Conservation (phyloP, 208 protist species). For the Trypanosoma conorhini region DNA sequence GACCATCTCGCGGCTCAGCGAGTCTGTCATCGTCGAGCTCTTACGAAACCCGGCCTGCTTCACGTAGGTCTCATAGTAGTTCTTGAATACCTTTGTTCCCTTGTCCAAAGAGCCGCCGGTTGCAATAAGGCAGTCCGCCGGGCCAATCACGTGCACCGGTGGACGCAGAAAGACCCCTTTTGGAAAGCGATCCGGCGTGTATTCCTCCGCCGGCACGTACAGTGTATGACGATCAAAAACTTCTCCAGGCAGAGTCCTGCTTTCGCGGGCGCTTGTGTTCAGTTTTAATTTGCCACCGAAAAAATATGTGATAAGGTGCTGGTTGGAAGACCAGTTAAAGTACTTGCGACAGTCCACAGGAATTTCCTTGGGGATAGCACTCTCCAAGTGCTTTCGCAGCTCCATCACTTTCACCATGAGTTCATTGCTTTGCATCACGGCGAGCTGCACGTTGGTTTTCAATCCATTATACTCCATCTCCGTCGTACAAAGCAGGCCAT, state of each 20-base stretch:
- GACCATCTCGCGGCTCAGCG: conserved; percentile 62
- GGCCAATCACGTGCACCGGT: conserved; percentile 76
- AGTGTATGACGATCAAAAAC: conserved; percentile 81
- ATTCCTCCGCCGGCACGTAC: conserved; percentile 46
- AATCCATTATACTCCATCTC: conserved; percentile 95
- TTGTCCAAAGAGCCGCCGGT: conserved; percentile 71
- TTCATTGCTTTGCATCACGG: conserved; percentile 75
- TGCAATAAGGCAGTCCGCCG: conserved; percentile 84
- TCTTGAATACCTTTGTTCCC: conserved; percentile 84
- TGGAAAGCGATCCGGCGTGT: conserved; percentile 46
- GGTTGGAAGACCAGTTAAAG: conserved; percentile 94
- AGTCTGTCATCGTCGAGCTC: conserved; percentile 80
- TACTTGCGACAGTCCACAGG: conserved; percentile 83
- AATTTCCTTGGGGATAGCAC: conserved; percentile 80
- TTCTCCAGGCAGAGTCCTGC: conserved; percentile 77
- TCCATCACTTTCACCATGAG: conserved; percentile 71
- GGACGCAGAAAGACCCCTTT: conserved; percentile 89
- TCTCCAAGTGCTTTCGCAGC: conserved; percentile 61
- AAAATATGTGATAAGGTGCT: conserved; percentile 87
- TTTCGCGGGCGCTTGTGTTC: conserved; percentile 82
- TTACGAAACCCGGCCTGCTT: conserved; percentile 83
- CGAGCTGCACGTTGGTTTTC: conserved; percentile 88
- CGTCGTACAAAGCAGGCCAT: conserved; percentile 89
- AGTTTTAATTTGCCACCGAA: conserved; percentile 91
- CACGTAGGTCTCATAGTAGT: conserved; percentile 87